These are phyloP conservation scores for Lotmaria passim DNA, from an alignment of 208 protist species.

Conservation along the genomic window DNA sequence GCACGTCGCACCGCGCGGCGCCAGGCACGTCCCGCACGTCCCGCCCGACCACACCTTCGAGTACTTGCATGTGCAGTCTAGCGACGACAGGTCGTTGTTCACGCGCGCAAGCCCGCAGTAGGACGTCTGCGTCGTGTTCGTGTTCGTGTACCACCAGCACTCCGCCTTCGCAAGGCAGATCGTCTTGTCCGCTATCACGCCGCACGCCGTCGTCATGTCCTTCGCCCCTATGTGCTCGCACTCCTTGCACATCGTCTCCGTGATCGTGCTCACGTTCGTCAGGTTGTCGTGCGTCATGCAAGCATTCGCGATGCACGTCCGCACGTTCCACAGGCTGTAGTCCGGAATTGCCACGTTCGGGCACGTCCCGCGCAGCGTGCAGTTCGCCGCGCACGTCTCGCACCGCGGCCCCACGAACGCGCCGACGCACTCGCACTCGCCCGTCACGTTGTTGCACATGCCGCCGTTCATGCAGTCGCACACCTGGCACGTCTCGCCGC, in stretches of 20 bases:
- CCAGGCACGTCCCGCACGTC: slow-evolving; percentile 35
- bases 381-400: slow-evolving; percentile 46
- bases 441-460: slow-evolving; percentile 41
- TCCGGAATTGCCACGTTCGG: slow-evolving; percentile 18
- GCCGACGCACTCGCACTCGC: slow-evolving; percentile 46
- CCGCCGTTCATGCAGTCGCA: slow-evolving; percentile 63
- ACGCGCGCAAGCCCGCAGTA: slow-evolving; percentile 11
- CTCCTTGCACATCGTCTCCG: slow-evolving; percentile 30
- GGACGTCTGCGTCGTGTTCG: not conserved
- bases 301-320: slow-evolving; percentile 43
- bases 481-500: slow-evolving; percentile 45
- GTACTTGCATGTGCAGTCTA: slow-evolving; percentile 34
- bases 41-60: slow-evolving; percentile 30
- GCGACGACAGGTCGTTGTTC: not conserved
- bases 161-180: slow-evolving; percentile 19
- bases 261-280: slow-evolving; percentile 14
- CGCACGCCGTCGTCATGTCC: slow-evolving; percentile 6
- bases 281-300: slow-evolving; percentile 26
- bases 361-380: slow-evolving; percentile 39
- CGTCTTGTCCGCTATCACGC: not conserved
- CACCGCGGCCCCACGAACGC: slow-evolving; percentile 50
- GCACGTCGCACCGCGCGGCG: slow-evolving; percentile 42
- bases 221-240: slow-evolving; percentile 9
- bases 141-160: slow-evolving; percentile 41
- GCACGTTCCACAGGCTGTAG: slow-evolving; percentile 39